phyloP scores from a whole-genome alignment of 352 stramenopile species.

The Lagenidium sp. region DNA sequence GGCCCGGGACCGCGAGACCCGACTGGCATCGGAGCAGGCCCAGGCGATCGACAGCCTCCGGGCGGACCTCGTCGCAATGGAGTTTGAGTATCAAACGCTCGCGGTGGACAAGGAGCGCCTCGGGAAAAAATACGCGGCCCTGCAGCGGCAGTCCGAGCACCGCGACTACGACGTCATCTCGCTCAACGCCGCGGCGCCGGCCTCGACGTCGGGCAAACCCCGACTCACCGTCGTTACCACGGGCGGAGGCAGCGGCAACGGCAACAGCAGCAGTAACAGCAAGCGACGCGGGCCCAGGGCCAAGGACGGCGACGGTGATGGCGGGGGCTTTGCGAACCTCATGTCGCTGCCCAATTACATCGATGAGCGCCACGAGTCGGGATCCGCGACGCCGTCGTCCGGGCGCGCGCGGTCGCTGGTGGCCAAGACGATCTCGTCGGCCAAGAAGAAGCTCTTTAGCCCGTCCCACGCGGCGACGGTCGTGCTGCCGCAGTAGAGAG shows the following conservation, averaged over 20 bases:
- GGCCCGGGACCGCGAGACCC: slow-evolving; percentile 16
- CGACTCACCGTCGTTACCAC: slow-evolving; percentile 5
- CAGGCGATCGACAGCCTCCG: slow-evolving; percentile 42
- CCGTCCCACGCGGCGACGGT: slow-evolving; percentile 20
- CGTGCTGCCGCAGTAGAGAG: slow-evolving; percentile 11
- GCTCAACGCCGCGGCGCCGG: slow-evolving; percentile 18
- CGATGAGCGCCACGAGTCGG: slow-evolving; percentile 2
- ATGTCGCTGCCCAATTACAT: slow-evolving; percentile 51
- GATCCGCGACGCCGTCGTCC: slow-evolving; percentile 1
- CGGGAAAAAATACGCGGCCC: slow-evolving; percentile 19
- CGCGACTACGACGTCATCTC: slow-evolving; percentile 34
- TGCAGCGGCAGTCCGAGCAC: slow-evolving; percentile 13
- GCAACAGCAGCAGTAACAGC: slow-evolving; percentile 1
- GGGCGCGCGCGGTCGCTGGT: slow-evolving; percentile 25
- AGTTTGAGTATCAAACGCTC: slow-evolving; percentile 56
- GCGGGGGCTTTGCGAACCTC: slow-evolving; percentile 49
- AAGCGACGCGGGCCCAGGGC: slow-evolving; percentile 12
- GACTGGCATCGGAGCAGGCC: slow-evolving; percentile 31
- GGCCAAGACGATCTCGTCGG: slow-evolving; percentile 46
- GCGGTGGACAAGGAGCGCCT: slow-evolving; percentile 28
- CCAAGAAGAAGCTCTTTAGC: slow-evolving; percentile 38
- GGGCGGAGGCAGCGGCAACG: slow-evolving; percentile 8
- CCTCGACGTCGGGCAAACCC: slow-evolving; percentile 23
- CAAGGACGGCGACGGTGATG: slow-evolving; percentile 15
- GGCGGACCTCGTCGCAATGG: slow-evolving; percentile 48